phyloP scores from a whole-genome alignment of 176 grass and related monocot species.

The Eragrostis nindensis region DNA sequence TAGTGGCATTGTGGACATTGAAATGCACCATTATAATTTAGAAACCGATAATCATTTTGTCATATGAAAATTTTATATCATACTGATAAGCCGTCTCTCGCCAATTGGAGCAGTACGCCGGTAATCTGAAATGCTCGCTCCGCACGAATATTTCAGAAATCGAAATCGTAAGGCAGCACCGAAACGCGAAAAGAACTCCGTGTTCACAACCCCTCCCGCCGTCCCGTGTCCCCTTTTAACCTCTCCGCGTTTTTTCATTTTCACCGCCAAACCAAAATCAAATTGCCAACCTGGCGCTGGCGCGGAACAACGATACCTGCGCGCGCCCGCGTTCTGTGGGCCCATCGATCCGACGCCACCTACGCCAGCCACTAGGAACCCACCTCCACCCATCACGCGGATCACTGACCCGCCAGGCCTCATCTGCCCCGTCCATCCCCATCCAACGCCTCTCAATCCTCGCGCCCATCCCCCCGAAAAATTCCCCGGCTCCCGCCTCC shows the following conservation, averaged over 20 bases:
- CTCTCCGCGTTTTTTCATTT: background rate
- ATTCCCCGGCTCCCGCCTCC: background rate
- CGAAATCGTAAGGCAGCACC: background rate
- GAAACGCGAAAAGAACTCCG: background rate
- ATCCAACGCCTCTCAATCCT: slow-evolving; percentile 17
- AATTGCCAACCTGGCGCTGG: background rate
- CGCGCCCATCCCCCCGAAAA: background rate
- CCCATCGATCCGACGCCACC: background rate
- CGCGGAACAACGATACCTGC: background rate
- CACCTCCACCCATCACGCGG: background rate
- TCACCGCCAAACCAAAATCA: background rate
- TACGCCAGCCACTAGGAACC: background rate
- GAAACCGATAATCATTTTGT: too few species aligned
- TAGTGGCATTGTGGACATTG: too few species aligned
- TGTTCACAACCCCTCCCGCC: background rate
- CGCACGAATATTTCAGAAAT: background rate
- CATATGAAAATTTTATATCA: too few species aligned
- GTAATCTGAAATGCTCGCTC: too few species aligned
- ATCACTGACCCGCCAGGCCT: background rate
- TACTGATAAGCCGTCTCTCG: too few species aligned
- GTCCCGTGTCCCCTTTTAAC: background rate
- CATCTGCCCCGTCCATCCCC: background rate
- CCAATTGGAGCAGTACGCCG: too few species aligned
- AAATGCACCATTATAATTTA: too few species aligned
- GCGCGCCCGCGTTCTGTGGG: background rate